These are phyloP conservation scores for Penicillium alfredii DNA, from an alignment of 495 filamentous ascomycete species.

Conservation along the genomic window DNA sequence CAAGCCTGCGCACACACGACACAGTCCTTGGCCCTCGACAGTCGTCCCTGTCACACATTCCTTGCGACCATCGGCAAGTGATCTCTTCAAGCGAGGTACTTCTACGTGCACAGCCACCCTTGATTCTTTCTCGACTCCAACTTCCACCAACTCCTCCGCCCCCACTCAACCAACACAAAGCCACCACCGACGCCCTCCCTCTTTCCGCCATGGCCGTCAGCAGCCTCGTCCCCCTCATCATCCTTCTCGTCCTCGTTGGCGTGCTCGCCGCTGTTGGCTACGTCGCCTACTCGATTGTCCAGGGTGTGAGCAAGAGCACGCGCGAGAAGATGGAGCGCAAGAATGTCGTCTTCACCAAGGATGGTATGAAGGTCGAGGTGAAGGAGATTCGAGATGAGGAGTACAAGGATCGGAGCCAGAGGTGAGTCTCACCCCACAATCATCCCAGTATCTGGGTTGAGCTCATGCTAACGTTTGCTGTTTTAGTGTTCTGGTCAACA, in stretches of 20 bases:
- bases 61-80: too few species aligned
- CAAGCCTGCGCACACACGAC: constrained; percentile 1
- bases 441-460: constrained; percentile 1
- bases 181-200: background rate
- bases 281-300: constrained; percentile 63
- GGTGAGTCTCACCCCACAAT: constrained; percentile 29
- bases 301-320: constrained; percentile 63
- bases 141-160: background rate
- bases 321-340: constrained; percentile 73
- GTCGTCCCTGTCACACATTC: too few species aligned
- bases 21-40: constrained; percentile 2
- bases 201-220: constrained; percentile 25
- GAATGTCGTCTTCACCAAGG: constrained; percentile 74
- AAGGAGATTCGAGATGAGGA: constrained; percentile 69
- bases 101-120: too few species aligned
- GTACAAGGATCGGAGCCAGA: constrained; percentile 78
- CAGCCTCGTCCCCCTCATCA: constrained; percentile 65
- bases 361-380: constrained; percentile 76
- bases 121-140: background rate
- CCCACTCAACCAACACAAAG: constrained; percentile 1
- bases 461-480: background rate
- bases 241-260: constrained; percentile 61
- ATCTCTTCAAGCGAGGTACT: too few species aligned
- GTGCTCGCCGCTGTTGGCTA: constrained; percentile 62
- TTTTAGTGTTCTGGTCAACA: constrained; percentile 59